A percentile compares a stretch with the other conserved stretches of the same genome.
These are phyloP conservation scores for Aotearoamyces nothofagi DNA, from an alignment of 2,329 filamentous ascomycete genomes.

Conservation along the genomic window DNA sequence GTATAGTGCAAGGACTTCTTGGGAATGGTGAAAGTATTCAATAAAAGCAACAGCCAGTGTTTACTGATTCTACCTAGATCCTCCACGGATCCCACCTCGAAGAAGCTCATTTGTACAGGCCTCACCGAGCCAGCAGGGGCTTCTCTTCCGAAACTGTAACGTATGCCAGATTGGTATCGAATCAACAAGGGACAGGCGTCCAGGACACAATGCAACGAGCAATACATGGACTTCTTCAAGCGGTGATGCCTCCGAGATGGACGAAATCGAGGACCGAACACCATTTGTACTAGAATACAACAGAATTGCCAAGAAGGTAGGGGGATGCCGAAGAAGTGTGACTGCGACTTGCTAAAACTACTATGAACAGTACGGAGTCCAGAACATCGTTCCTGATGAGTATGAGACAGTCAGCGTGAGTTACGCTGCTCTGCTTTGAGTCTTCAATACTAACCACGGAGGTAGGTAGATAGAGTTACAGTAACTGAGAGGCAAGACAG, in stretches of 20 bases:
- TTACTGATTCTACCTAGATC: slow-evolving; percentile 1
- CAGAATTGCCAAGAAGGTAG: slow-evolving; percentile 39
- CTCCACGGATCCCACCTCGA: slow-evolving; percentile 1
- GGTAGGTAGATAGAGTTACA: slow-evolving; percentile 2
- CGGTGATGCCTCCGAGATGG: slow-evolving; percentile 32
- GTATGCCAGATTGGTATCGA: no score
- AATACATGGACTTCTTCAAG: slow-evolving; percentile 43
- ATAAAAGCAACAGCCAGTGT: background rate
- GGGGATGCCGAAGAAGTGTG: background rate
- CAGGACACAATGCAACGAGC: slow-evolving; percentile 23
- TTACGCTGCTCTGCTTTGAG: background rate
- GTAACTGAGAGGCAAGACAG: slow-evolving; percentile 16
- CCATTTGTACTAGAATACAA: slow-evolving; percentile 44
- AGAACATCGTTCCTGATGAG: slow-evolving; percentile 12
- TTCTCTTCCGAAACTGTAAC: background rate
- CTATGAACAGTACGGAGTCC: slow-evolving; percentile 33
- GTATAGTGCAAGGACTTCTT: slow-evolving; percentile 13
- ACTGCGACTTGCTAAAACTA: background rate
- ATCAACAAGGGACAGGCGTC: background rate
- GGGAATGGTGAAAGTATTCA: slow-evolving; percentile 6
- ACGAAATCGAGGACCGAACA: slow-evolving; percentile 31
- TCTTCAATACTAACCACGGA: slow-evolving; percentile 1
- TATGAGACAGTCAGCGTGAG: slow-evolving; percentile 11
- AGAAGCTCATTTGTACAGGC: background rate
- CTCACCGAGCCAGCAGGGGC: no score